A percentile compares a stretch with the other conserved stretches of the same genome.
phyloP scores from a whole-genome alignment of 2,329 filamentous ascomycete genomes.

The Fusarium succisae region DNA sequence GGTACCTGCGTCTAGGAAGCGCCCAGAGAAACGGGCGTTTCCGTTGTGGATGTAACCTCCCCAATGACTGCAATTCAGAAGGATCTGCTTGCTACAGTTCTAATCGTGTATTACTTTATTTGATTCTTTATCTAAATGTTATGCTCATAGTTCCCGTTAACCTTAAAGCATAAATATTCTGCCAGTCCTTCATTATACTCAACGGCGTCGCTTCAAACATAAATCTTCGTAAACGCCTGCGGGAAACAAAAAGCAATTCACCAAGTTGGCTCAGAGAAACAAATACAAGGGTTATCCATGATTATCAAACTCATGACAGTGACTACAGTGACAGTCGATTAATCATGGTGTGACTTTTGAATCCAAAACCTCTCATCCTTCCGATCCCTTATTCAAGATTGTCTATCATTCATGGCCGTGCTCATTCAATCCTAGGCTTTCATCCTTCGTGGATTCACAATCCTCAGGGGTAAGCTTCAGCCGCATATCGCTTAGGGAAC shows the following conservation, averaged over 20 bases:
- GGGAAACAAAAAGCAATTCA: conserved; percentile 1
- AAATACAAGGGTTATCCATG: conserved; percentile 6
- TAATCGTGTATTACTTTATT: neutral
- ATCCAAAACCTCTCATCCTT: neutral
- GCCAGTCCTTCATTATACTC: neutral
- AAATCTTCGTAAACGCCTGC: neutral
- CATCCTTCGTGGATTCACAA: conserved; percentile 10
- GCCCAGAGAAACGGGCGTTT: conserved; percentile 20
- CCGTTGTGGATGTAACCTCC: conserved; percentile 6
- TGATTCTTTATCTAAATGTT: neutral
- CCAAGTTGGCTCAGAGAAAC: neutral
- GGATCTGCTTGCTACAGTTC: neutral
- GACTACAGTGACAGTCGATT: too few species aligned
- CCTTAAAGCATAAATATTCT: neutral
- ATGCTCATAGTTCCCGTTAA: neutral
- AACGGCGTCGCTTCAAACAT: neutral
- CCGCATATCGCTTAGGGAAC: conserved; percentile 12
- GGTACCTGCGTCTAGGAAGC: conserved; percentile 28
- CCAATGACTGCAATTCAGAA: neutral
- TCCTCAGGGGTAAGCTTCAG: conserved; percentile 22
- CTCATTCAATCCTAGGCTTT: neutral
- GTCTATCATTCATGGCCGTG: neutral
- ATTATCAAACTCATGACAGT: neutral
- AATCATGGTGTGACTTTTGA: conserved; percentile 3
- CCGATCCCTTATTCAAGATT: neutral